These are phyloP conservation scores for Trichoderma aggressivum DNA, from an alignment of 2,329 filamentous ascomycete genomes.

Conservation along the genomic window DNA sequence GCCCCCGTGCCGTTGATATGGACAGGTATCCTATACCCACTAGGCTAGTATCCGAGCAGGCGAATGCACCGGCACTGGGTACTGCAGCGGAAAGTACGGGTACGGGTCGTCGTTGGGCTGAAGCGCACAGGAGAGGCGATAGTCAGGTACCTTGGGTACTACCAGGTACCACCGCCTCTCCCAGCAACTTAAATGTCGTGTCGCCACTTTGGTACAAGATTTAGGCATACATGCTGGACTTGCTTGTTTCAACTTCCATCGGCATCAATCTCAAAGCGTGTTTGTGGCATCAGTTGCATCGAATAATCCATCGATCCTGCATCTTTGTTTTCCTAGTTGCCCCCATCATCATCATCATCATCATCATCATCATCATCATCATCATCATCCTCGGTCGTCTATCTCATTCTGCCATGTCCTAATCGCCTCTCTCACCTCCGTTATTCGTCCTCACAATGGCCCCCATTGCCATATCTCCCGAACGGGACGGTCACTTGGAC, in stretches of 20 bases:
- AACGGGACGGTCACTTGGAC: conserved; percentile 36
- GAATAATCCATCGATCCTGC: neutral
- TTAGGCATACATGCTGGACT: neutral
- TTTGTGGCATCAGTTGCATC: neutral
- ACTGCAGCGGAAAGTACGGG: neutral
- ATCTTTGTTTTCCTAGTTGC: neutral
- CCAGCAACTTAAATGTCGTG: neutral
- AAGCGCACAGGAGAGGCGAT: neutral
- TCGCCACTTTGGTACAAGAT: conserved; percentile 6
- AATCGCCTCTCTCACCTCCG: neutral
- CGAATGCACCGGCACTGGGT: neutral
- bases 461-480: conserved; percentile 52
- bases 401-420: neutral
- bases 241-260: neutral
- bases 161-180: neutral
- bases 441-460: conserved; percentile 42
- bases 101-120: conserved; percentile 4
- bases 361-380: too few relatives aligned
- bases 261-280: neutral
- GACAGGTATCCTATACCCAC: neutral
- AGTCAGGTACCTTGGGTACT: neutral
- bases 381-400: neutral
- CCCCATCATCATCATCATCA: too few relatives aligned
- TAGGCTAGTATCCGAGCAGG: neutral
- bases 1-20: neutral